phyloP scores from a whole-genome alignment of 2,329 filamentous ascomycete genomes.

The Pleurostoma richardsiae region DNA sequence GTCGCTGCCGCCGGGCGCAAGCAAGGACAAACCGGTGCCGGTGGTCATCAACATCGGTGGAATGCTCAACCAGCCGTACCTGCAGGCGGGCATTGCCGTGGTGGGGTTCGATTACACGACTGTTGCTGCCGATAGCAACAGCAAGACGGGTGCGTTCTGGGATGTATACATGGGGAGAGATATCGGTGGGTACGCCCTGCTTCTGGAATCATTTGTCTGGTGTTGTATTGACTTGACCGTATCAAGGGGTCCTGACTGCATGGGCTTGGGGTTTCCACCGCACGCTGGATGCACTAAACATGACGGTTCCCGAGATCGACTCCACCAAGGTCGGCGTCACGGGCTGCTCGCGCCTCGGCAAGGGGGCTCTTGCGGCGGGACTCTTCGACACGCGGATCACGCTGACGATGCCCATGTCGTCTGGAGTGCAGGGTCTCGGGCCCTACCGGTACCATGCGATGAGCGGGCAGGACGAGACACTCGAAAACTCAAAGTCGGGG shows the following conservation, averaged over 20 bases:
- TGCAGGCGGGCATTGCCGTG: conserved; percentile 40
- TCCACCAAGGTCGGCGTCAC: conserved; percentile 37
- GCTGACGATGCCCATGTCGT: conserved; percentile 51
- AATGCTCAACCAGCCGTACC: conserved; percentile 40
- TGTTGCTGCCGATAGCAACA: conserved; percentile 43
- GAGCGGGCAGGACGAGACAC: conserved; percentile 37
- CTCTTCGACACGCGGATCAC: conserved; percentile 47
- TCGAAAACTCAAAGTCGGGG: conserved; percentile 43
- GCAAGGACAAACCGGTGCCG: conserved; percentile 26
- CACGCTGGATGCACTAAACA: conserved; percentile 45
- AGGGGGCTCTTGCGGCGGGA: conserved; percentile 46
- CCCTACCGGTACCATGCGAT: conserved; percentile 45
- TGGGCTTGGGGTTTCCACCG: conserved; percentile 53
- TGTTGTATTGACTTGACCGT: too few species aligned
- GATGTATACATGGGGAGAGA: conserved; percentile 41
- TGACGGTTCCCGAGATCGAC: conserved; percentile 40
- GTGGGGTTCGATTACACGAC: conserved; percentile 42
- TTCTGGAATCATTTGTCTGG: not conserved
- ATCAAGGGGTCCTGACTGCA: conserved; percentile 39
- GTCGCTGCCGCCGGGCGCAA: conserved; percentile 30
- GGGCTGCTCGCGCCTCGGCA: conserved; percentile 49
- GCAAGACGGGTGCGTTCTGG: conserved; percentile 44
- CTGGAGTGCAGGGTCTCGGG: conserved; percentile 48
- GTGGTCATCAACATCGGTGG: conserved; percentile 46
- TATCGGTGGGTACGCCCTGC: conserved; percentile 28